phyloP scores from a whole-genome alignment of 108 stramenopile species.

The Cyclotella atomus region DNA sequence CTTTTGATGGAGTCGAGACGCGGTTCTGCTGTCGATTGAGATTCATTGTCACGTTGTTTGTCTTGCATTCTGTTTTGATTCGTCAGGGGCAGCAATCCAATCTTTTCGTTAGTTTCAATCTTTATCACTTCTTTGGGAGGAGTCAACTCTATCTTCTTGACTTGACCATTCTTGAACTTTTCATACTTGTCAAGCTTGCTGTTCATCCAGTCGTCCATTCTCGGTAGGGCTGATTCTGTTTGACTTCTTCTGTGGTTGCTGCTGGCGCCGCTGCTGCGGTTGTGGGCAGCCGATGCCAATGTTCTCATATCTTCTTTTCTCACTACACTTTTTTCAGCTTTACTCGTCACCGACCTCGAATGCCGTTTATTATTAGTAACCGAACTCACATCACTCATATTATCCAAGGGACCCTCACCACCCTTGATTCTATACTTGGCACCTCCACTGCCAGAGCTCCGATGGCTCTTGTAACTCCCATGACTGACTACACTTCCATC shows the following conservation, averaged over 20 bases:
- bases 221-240: neutral
- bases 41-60: neutral
- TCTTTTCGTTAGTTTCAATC: neutral
- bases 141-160: neutral
- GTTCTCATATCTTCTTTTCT: too few species aligned
- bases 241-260: neutral
- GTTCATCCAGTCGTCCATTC: slow-evolving; percentile 13
- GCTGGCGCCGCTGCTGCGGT: neutral
- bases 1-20: neutral
- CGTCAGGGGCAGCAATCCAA: neutral
- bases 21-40: neutral
- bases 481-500: neutral
- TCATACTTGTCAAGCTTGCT: slow-evolving; percentile 17
- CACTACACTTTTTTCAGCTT: too few species aligned
- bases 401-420: neutral
- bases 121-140: neutral
- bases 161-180: neutral
- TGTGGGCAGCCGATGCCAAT: too few species aligned
- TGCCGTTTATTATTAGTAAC: too few species aligned
- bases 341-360: too few species aligned
- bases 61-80: neutral
- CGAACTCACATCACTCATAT: too few species aligned
- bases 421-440: neutral
- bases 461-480: too few species aligned
- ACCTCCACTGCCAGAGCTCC: too few species aligned